Evolutionary conservation across 2,329 filamentous ascomycete species (phyloP).

Genomic region (Beauveria caledonica): DNA sequence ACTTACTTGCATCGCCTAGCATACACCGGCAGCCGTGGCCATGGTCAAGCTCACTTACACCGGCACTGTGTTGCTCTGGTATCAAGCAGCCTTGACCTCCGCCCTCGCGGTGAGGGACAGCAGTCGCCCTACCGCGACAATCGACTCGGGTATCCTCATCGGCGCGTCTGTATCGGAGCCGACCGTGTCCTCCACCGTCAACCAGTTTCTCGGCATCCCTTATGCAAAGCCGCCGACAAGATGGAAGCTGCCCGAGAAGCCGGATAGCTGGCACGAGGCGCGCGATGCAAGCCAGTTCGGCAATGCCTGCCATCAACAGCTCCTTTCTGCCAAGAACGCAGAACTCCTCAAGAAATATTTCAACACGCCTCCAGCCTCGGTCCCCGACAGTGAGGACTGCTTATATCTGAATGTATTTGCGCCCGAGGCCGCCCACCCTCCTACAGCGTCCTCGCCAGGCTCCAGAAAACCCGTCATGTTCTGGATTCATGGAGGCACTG

Average conservation of each 20-base stretch:
- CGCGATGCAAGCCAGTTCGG: slow-evolving; percentile 20
- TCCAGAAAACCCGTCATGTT: slow-evolving; percentile 31
- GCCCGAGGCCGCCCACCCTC: slow-evolving; percentile 14
- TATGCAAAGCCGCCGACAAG: slow-evolving; percentile 21
- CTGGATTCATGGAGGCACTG: slow-evolving; percentile 36
- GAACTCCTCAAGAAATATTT: slow-evolving; percentile 12
- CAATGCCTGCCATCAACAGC: slow-evolving; percentile 16
- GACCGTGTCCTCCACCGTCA: slow-evolving; percentile 12
- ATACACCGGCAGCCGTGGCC: not conserved
- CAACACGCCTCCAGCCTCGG: slow-evolving; percentile 18
- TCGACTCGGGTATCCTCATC: slow-evolving; percentile 2
- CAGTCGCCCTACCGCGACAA: not conserved
- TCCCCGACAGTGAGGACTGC: slow-evolving; percentile 25
- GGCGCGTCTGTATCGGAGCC: not conserved
- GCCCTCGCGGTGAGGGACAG: not conserved
- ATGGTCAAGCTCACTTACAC: slow-evolving; percentile 5
- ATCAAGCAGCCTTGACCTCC: not conserved
- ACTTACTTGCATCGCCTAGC: not conserved
- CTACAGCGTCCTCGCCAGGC: not conserved
- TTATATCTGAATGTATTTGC: slow-evolving; percentile 26
- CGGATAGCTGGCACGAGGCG: slow-evolving; percentile 13
- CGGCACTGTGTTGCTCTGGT: not conserved
- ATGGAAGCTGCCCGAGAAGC: slow-evolving; percentile 17
- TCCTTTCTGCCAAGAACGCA: not conserved
- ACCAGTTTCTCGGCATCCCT: slow-evolving; percentile 24